Base-by-base conservation (phyloP, 2,329 filamentous ascomycete species). In the Eutypella sp. region DNA sequence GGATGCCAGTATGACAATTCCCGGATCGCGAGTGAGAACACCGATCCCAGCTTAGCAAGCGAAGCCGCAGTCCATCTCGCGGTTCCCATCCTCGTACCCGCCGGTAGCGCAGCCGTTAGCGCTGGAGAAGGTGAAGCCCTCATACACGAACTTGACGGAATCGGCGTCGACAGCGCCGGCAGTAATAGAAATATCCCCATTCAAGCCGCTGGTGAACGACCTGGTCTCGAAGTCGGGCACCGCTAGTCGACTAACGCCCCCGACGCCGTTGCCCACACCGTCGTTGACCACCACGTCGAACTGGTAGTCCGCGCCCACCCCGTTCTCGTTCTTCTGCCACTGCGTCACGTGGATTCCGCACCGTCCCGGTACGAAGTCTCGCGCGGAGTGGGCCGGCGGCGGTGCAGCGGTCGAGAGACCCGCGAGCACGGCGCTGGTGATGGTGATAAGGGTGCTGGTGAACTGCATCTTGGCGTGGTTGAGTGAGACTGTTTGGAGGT, bases 241-340 rank as follows among this genome's bases (percentile, higher is more conserved):
- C 11, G 42, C 33, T 5, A 8, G 18, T 2, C 23, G 3, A 27
- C 11, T 15, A 13, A 6, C 23, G 33, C 33, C 33, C 16, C 42
- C 34, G 4, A 44, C 9, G 33, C 15, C 39, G 13, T 11, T 20
- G 22, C 23, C 24, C 3, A 38, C n/a, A 15, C 33, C 42, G 16
- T 44, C 42, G 33, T 16, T 38, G 4, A 44, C 19, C 16, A 19
- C 27, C 10, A 45, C 43, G 16, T n/a, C 19, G 43, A 45, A 45
- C 16, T 23, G 9, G 27, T 37, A 41, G 19, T 40, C 11, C 16
- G 9, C 19, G 13, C 38, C 38, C 15, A 36, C 19, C 1, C 43
- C 38, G 9, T 24, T 18, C 22, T 45, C 27, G 38, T 45, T 45
- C 43, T 45, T 45, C 33, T 45, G 22, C 20, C 27, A 45, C 22